A percentile compares a stretch with the other conserved stretches of the same genome.
phyloP scores from a whole-genome alignment of 2,329 filamentous ascomycete genomes.

The Aspergillus pseudoterreus region DNA sequence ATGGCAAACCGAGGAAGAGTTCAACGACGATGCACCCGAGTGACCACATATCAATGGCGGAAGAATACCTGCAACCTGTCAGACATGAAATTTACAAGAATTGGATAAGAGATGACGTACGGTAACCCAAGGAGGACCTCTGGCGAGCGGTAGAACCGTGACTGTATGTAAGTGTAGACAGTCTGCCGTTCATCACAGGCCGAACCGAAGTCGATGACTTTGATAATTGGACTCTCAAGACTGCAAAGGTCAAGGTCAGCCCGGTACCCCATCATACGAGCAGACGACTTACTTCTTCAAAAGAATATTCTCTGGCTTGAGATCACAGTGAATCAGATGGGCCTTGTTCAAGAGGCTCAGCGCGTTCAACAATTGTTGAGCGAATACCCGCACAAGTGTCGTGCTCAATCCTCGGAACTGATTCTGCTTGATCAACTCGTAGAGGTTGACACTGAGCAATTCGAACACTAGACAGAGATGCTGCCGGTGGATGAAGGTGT shows the following conservation, averaged over 20 bases:
- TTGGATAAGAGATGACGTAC: slow-evolving; percentile 32
- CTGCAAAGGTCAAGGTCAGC: slow-evolving; percentile 34
- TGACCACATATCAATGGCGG: slow-evolving; percentile 99
- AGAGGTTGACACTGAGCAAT: slow-evolving; percentile 92
- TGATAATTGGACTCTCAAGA: slow-evolving; percentile 97
- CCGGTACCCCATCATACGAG: not conserved
- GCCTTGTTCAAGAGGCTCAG: slow-evolving; percentile 92
- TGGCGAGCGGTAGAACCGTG: slow-evolving; percentile 93
- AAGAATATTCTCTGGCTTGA: slow-evolving; percentile 97
- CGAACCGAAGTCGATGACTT: slow-evolving; percentile 98
- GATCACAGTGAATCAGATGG: slow-evolving; percentile 92
- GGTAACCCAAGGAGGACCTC: slow-evolving; percentile 93
- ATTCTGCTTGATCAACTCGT: slow-evolving; percentile 99
- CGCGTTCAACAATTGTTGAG: slow-evolving; percentile 91
- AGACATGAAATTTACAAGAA: not conserved
- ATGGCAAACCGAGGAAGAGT: slow-evolving; percentile 85
- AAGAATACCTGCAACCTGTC: slow-evolving; percentile 66
- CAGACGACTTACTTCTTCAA: slow-evolving; percentile 70
- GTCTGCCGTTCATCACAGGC: slow-evolving; percentile 98
- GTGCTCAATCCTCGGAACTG: slow-evolving; percentile 97
- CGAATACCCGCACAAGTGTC: slow-evolving; percentile 93
- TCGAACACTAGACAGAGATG: slow-evolving; percentile 97
- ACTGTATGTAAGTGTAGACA: slow-evolving; percentile 99
- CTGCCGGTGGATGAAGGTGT: slow-evolving; percentile 96
- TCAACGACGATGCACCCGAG: slow-evolving; percentile 97